phyloP scores from a whole-genome alignment of 805 yeast genomes.

The Starmerella stigmatis region DNA sequence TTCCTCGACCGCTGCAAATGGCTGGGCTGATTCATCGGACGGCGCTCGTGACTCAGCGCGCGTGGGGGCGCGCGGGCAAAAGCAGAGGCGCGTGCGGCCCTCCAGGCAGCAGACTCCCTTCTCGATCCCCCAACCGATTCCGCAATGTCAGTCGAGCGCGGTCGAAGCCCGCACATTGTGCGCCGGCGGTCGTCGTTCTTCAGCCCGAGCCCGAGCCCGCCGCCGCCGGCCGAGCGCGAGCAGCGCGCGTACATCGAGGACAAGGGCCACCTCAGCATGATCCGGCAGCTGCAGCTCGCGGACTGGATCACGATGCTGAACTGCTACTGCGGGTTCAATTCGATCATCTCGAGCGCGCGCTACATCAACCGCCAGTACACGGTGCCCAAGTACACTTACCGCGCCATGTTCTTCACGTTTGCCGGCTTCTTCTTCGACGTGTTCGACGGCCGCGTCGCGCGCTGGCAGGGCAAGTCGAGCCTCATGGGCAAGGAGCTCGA shows the following conservation, averaged over 20 bases:
- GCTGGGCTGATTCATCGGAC: too few species aligned
- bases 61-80: too few species aligned
- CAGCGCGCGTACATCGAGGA: constrained; percentile 73
- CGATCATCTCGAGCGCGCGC: constrained; percentile 75
- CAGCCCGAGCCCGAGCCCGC: constrained; percentile 32
- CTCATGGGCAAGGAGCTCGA: constrained; percentile 97
- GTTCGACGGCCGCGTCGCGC: constrained; percentile 93
- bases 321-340: constrained; percentile 88
- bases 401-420: constrained; percentile 83
- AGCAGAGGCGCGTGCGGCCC: too few species aligned
- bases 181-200: constrained; percentile 31
- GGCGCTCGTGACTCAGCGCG: too few species aligned
- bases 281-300: constrained; percentile 72
- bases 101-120: too few species aligned
- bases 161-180: constrained; percentile 15
- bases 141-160: constrained; percentile 14
- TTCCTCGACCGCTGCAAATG: too few species aligned
- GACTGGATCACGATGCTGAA: constrained; percentile 90
- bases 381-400: constrained; percentile 49
- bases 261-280: constrained; percentile 72
- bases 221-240: constrained; percentile 36
- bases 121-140: too few species aligned
- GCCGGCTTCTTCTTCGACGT: constrained; percentile 91
- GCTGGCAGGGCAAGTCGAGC: constrained; percentile 82
- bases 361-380: constrained; percentile 60